phyloP scores from a whole-genome alignment of 495 filamentous ascomycete species.

The Aspergillus indologenus region DNA sequence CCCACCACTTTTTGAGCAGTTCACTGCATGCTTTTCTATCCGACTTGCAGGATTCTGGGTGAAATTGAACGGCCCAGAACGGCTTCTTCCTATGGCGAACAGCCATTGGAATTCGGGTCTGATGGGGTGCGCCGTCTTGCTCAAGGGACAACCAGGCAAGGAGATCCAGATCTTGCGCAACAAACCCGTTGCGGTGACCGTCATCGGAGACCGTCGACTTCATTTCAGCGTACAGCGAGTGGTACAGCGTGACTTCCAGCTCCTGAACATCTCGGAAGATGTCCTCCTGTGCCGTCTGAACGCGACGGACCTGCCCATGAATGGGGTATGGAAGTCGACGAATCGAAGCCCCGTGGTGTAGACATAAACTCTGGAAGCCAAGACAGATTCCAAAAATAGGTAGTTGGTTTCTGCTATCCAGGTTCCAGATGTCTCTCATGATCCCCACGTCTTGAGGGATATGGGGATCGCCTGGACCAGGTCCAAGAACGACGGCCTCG shows the following conservation, averaged over 20 bases:
- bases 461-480: slow-evolving; percentile 68
- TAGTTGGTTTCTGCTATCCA: slow-evolving; percentile 53
- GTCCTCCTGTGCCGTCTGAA: slow-evolving; percentile 50
- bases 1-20: slow-evolving; percentile 78
- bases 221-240: slow-evolving; percentile 69
- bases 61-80: slow-evolving; percentile 91
- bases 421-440: slow-evolving; percentile 71
- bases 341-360: slow-evolving; percentile 63
- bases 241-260: slow-evolving; percentile 78
- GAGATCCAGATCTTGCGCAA: slow-evolving; percentile 27
- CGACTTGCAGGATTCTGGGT: slow-evolving; percentile 92
- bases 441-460: slow-evolving; percentile 68
- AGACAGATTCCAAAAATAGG: slow-evolving; percentile 89
- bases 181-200: neutral
- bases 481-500: slow-evolving; percentile 76
- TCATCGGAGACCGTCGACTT: slow-evolving; percentile 18
- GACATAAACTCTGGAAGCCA: slow-evolving; percentile 81
- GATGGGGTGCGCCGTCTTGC: neutral
- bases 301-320: slow-evolving; percentile 73
- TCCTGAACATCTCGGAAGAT: slow-evolving; percentile 55
- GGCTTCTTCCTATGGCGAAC: slow-evolving; percentile 67
- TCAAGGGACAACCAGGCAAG: slow-evolving; percentile 39
- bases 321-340: slow-evolving; percentile 61
- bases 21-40: slow-evolving; percentile 57
- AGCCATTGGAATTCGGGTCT: slow-evolving; percentile 66